Conservation (phyloP, 2,329 filamentous ascomycete genomes). For the Xylariaceae sp. region DNA sequence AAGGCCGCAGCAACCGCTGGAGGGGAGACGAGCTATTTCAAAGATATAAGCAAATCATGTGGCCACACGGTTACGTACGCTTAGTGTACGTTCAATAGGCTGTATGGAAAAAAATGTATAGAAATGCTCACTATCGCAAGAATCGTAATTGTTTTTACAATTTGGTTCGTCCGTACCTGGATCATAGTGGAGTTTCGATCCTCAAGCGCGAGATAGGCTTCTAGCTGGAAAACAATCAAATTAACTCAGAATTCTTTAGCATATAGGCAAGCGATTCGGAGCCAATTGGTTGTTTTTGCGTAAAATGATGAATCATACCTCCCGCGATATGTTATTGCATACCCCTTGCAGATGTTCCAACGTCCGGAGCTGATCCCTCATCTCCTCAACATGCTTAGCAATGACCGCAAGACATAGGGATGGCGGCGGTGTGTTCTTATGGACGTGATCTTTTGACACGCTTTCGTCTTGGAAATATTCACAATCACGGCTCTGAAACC, state of each 20-base stretch:
- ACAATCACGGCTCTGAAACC: constrained; percentile 8
- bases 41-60: background rate
- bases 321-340: constrained; percentile 17
- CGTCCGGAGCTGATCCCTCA: constrained; percentile 8
- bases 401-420: constrained; percentile 11
- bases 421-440: background rate
- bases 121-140: constrained; percentile 14
- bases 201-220: constrained; percentile 16
- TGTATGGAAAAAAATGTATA: no score
- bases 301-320: constrained; percentile 3
- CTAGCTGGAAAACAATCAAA: constrained; percentile 7
- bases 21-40: constrained; percentile 7
- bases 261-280: no score
- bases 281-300: no score
- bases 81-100: no score
- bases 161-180: constrained; percentile 20
- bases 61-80: no score
- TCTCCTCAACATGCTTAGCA: constrained; percentile 18
- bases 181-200: constrained; percentile 18
- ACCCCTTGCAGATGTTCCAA: constrained; percentile 15
- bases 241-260: background rate
- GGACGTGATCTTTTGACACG: background rate
- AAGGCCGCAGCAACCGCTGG: constrained; percentile 13
- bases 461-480: constrained; percentile 14
- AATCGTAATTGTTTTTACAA: constrained; percentile 15